Base-by-base conservation (phyloP, 768 basidiomycete species). In the Termitomyces heimii region DNA sequence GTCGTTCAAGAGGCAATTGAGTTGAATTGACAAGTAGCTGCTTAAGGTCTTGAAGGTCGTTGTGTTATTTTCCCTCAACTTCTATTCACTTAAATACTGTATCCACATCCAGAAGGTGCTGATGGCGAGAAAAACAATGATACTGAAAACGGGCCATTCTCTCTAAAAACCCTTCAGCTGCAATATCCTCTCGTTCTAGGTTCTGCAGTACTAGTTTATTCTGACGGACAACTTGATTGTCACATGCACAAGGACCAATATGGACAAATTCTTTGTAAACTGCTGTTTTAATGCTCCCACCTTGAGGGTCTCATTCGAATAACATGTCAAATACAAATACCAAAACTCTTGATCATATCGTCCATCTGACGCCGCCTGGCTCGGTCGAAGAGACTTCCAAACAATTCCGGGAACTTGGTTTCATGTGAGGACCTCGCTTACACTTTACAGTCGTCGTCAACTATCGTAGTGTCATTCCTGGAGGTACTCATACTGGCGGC, bases 301-400 rank as follows among this genome's bases (percentile, higher is more conserved):
- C 48, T 32, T 48, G 13, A 34, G 48, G 14, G 9, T 22, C 34
- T 50, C 34, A 35, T 37, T 7, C 14, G 34, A 18, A 37, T 18
- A 53, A 28, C 14, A 55, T 59, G 57, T 35, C 53, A 1, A 52
- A 39, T 24, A 16, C 43, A 20, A 68, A 57, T 44, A 78, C 68
- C 29, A 64, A 65, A n/a, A 71, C 65, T 12, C 67, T 89, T 12
- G 88, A 90, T 60, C 88, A 90, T 61, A 81, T 90, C 56, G 79
- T 90, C 0, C 82, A 89, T 65, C 73, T 90, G n/a, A 84, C 84
- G 0, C 82, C 86, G 0, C 83, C 86, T 1, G 84, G 80, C 0
- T 75, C 81, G 0, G 73, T 89, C 10, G 65, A 75, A 20, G 68
- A 77, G 34, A 77, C 75, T 22, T 73, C 82, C 0, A 66, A 77